Percentiles rank a stretch among this genome's conserved stretches.
Evolutionary conservation across 2,329 filamentous ascomycete genomes (phyloP).

Genomic region (Xylariaceae sp.): DNA sequence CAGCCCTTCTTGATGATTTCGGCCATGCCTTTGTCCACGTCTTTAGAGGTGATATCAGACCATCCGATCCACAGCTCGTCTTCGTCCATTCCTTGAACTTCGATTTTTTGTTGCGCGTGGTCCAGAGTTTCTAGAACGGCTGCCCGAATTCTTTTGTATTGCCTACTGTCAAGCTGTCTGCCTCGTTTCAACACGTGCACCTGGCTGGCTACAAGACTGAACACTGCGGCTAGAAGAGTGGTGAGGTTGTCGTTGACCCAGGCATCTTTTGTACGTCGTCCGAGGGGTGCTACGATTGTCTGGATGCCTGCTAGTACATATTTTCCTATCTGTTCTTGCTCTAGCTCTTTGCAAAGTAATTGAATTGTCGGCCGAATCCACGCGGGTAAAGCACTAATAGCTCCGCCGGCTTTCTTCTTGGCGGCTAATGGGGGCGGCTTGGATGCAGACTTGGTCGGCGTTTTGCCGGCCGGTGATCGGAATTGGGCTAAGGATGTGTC

Average conservation of each 20-base stretch:
- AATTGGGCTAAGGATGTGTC: slow-evolving; percentile 41
- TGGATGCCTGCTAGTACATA: slow-evolving; percentile 74
- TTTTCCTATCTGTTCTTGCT: slow-evolving; percentile 59
- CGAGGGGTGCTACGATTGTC: slow-evolving; percentile 43
- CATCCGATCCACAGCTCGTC: slow-evolving; percentile 53
- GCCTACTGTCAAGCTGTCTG: slow-evolving; percentile 37
- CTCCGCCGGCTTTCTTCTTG: slow-evolving; percentile 30
- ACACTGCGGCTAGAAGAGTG: slow-evolving; percentile 56
- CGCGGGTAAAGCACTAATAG: slow-evolving; percentile 41
- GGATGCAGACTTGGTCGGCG: slow-evolving; percentile 42
- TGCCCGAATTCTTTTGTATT: slow-evolving; percentile 45
- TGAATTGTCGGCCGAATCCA: slow-evolving; percentile 71
- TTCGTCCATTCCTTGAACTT: slow-evolving; percentile 37
- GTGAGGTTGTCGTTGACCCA: slow-evolving; percentile 48
- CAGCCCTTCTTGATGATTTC: slow-evolving; percentile 53
- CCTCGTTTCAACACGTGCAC: slow-evolving; percentile 40
- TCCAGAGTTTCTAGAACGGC: slow-evolving; percentile 43
- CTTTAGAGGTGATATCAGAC: slow-evolving; percentile 44
- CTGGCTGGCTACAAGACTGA: slow-evolving; percentile 55
- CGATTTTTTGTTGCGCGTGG: slow-evolving; percentile 38
- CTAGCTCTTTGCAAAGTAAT: slow-evolving; percentile 59
- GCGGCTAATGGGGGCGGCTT: slow-evolving; percentile 26
- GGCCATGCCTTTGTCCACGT: slow-evolving; percentile 60
- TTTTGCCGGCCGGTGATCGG: slow-evolving; percentile 39
- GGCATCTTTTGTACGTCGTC: slow-evolving; percentile 43